Evolutionary conservation across 345 rosid genomes (phyloP).

Genomic region (Eucalyptus coolabah): DNA sequence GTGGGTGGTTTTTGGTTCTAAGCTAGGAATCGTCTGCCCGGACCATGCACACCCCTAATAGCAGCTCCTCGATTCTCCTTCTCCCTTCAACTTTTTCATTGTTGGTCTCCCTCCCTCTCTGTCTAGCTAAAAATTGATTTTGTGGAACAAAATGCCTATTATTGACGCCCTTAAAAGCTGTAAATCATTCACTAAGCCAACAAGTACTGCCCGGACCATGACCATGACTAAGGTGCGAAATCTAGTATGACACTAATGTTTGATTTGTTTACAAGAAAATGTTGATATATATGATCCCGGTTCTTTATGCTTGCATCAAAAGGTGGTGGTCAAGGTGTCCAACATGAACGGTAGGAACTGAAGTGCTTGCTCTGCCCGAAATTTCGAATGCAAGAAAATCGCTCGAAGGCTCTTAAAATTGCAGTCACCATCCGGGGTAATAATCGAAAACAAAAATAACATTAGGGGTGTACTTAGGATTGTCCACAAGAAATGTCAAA

Average conservation of each 20-base stretch:
- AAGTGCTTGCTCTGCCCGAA: not conserved
- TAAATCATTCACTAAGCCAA: too few relatives aligned
- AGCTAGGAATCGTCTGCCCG: accelerated
- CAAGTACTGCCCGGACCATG: not conserved
- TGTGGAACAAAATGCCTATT: too few relatives aligned
- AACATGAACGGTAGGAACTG: not conserved
- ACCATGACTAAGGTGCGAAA: not conserved
- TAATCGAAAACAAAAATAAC: not conserved
- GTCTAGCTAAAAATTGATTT: too few relatives aligned
- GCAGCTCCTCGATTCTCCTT: too few relatives aligned
- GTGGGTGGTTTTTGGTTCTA: accelerated
- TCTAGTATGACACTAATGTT: not conserved
- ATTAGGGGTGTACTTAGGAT: not conserved
- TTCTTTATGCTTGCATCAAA: slow-evolving; percentile 1
- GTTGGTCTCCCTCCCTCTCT: too few relatives aligned
- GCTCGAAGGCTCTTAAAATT: slow-evolving; percentile 6
- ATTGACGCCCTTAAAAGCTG: too few relatives aligned
- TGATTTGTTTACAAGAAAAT: not conserved
- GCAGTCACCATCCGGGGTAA: slow-evolving; percentile 1
- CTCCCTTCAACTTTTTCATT: too few relatives aligned
- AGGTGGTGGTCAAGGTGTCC: slow-evolving; percentile 10
- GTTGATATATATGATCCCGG: not conserved
- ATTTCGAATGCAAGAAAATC: not conserved
- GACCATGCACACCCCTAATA: too few relatives aligned
- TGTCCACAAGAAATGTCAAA: not conserved